Evolutionary conservation across 805 yeast genomes (phyloP).

Genomic region (Starmerella sirachaensis): DNA sequence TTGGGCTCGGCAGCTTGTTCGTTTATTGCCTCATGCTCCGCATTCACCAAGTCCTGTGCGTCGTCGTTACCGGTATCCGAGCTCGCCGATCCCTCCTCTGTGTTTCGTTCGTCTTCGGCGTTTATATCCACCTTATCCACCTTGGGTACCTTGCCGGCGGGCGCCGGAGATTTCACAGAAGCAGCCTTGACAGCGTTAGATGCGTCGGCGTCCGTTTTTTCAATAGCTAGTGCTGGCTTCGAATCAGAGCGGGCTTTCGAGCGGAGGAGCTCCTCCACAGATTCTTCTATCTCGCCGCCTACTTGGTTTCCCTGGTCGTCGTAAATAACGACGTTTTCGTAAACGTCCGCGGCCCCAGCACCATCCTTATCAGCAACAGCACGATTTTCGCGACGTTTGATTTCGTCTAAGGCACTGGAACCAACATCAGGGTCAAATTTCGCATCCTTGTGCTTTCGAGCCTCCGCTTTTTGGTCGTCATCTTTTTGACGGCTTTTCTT

Average conservation of each 20-base stretch:
- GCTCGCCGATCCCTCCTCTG: too few relatives aligned
- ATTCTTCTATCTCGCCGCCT: slow-evolving; percentile 23
- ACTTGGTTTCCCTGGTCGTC: slow-evolving; percentile 28
- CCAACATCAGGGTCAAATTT: slow-evolving; percentile 56
- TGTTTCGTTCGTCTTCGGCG: too few relatives aligned
- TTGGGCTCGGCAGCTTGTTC: too few relatives aligned
- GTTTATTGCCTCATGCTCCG: neutral
- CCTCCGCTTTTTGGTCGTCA: slow-evolving; percentile 36
- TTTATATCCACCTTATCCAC: too few relatives aligned
- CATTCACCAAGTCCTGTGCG: neutral
- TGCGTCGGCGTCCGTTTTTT: neutral
- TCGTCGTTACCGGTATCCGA: too few relatives aligned
- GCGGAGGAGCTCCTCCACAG: slow-evolving; percentile 14
- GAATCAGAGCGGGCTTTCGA: slow-evolving; percentile 10
- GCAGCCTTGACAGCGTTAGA: neutral
- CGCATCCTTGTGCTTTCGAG: slow-evolving; percentile 48
- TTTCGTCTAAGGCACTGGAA: slow-evolving; percentile 30
- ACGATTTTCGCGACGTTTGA: slow-evolving; percentile 19
- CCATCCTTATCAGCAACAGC: slow-evolving; percentile 23
- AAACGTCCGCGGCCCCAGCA: slow-evolving; percentile 15
- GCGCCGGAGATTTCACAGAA: neutral
- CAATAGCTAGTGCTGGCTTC: neutral
- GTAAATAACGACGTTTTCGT: slow-evolving; percentile 18
- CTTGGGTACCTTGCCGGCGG: slow-evolving; percentile 10
- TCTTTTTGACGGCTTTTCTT: slow-evolving; percentile 43